These are phyloP conservation scores for Salix brachista DNA, from an alignment of 345 rosid species.

Conservation along the genomic window DNA sequence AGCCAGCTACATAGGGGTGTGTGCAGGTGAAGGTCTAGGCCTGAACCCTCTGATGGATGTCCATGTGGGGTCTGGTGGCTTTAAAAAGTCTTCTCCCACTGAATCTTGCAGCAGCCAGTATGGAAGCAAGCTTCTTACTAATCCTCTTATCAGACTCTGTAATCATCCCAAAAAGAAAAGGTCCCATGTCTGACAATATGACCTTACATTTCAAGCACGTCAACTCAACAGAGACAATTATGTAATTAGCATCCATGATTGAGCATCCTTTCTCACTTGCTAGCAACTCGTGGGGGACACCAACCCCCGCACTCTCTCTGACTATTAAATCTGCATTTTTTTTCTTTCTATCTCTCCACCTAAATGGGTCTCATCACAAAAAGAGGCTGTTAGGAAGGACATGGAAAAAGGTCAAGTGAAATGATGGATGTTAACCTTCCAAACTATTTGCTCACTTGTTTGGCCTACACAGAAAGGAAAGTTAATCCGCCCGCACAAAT, in stretches of 20 bases:
- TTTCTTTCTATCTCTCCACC: too few relatives aligned
- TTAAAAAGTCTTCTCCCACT: conserved; percentile 6
- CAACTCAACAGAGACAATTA: neutral
- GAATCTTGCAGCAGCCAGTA: conserved; percentile 10
- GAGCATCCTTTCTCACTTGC: too few relatives aligned
- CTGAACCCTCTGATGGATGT: conserved; percentile 23
- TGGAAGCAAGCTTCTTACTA: neutral
- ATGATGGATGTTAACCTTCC: too few relatives aligned
- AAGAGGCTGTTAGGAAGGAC: too few relatives aligned
- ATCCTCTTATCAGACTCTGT: conserved; percentile 10
- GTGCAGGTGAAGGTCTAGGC: neutral
- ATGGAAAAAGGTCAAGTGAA: neutral
- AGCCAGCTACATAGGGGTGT: neutral
- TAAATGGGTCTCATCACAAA: too few relatives aligned
- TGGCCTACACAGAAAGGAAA: too few relatives aligned
- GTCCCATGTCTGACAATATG: neutral
- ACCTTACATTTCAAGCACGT: neutral
- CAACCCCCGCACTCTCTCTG: too few relatives aligned
- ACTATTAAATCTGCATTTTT: too few relatives aligned
- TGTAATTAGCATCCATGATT: neutral
- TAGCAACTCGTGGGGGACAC: too few relatives aligned
- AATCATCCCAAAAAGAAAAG: neutral
- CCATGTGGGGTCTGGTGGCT: conserved; percentile 25
- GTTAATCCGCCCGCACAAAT: too few relatives aligned
- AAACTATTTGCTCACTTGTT: too few relatives aligned